A percentile compares a stretch with the other conserved stretches of the same genome.
phyloP scores from a whole-genome alignment of 2,329 filamentous ascomycete genomes.

The Falciphora oryzae region DNA sequence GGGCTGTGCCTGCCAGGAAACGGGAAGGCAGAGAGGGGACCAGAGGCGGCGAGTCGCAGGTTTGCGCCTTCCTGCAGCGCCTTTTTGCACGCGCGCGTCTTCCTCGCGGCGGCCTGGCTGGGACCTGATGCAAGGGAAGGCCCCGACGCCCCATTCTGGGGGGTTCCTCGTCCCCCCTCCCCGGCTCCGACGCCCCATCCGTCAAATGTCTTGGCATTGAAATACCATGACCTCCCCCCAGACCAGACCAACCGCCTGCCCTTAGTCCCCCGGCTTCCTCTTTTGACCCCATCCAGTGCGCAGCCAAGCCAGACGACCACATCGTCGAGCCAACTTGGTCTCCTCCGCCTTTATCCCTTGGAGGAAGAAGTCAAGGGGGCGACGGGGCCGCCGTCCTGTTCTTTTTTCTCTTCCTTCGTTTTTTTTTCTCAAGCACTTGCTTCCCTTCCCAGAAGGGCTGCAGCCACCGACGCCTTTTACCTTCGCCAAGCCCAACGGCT shows the following conservation, averaged over 20 bases:
- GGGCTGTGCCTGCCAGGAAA: too few relatives aligned
- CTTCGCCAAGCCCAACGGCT: not conserved
- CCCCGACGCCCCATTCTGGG: not conserved
- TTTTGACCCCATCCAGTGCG: not conserved
- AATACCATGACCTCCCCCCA: slow-evolving; percentile 1
- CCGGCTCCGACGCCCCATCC: not conserved
- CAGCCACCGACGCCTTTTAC: not conserved
- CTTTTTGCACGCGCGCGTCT: not conserved
- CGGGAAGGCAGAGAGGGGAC: too few relatives aligned
- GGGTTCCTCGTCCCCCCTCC: not conserved
- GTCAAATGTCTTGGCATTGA: not conserved
- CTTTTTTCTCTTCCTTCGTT: not conserved
- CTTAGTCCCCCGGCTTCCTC: not conserved
- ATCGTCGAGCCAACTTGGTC: too few relatives aligned
- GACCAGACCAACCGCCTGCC: not conserved
- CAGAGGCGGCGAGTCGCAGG: not conserved
- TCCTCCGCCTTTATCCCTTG: not conserved
- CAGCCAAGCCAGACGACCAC: not conserved
- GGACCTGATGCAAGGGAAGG: not conserved
- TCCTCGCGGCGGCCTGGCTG: not conserved
- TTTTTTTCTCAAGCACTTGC: not conserved
- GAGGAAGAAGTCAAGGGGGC: not conserved
- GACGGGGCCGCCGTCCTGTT: not conserved
- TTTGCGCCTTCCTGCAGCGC: not conserved
- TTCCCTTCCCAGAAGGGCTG: not conserved